Conservation (phyloP, 176 grass and related monocot genomes). For the Oryza rufipogon region DNA sequence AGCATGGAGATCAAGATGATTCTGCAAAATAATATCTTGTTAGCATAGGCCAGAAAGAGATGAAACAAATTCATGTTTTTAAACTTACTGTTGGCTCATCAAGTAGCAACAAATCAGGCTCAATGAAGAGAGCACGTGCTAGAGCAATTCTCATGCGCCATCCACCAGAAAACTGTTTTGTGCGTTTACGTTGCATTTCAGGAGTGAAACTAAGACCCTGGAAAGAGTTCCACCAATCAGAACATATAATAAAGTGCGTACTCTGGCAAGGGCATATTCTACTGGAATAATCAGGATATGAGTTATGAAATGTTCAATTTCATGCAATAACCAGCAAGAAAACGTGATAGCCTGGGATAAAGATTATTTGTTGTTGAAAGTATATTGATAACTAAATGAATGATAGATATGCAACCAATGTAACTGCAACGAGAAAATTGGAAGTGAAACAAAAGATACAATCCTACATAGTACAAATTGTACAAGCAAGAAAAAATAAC, state of each 20-base stretch:
- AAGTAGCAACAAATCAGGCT: slow-evolving; percentile 95
- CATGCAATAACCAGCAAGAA: slow-evolving; percentile 18
- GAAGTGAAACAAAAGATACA: background rate
- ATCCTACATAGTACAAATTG: background rate
- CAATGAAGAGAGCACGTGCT: slow-evolving; percentile 93
- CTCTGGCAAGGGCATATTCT: background rate
- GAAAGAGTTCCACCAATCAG: slow-evolving; percentile 38
- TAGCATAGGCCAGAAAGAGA: slow-evolving; percentile 32
- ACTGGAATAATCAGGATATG: background rate
- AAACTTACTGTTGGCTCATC: slow-evolving; percentile 90
- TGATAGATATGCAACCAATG: background rate
- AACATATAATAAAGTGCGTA: slow-evolving; percentile 25
- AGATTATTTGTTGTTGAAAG: background rate
- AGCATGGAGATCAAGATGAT: slow-evolving; percentile 99
- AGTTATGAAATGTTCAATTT: background rate
- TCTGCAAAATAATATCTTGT: slow-evolving; percentile 54
- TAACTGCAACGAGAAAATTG: background rate
- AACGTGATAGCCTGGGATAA: slow-evolving; percentile 1
- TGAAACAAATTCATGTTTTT: slow-evolving; percentile 2
- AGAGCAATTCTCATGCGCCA: slow-evolving; percentile 98
- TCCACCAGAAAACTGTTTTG: slow-evolving; percentile 93
- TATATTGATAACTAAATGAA: slow-evolving; percentile 6
- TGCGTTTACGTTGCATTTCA: slow-evolving; percentile 89
- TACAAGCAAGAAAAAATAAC: slow-evolving; percentile 17
- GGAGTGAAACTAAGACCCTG: slow-evolving; percentile 97